Evolutionary conservation across 2,329 filamentous ascomycete genomes (phyloP), one percentile per base, ranked within the genome.

Genomic region (Arthrobotrys conoides): DNA sequence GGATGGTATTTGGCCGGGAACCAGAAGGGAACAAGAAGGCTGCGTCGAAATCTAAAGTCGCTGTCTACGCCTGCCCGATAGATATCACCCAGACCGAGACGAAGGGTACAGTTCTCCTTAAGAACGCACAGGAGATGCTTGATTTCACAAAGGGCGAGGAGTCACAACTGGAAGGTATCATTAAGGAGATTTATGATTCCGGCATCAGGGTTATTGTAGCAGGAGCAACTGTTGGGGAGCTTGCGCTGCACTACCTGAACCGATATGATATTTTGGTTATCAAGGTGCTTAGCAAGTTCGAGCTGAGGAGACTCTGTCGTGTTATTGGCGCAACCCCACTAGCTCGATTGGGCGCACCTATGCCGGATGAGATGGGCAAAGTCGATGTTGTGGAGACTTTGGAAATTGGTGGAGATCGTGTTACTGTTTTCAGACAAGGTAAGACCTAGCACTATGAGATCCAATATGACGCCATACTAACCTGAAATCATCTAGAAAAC

Each of bases 311-410:
- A 83, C 88, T 98, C 83, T 99, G 96, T 88, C 92, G 96, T 80
- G 96, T 99, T 24, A 95, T 98, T 66, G 95, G 95, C 80, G 96
- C 96, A 71, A 97, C 96, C 14, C 96, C 96, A n/a, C 89, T 99
- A 80, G 96, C 96, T 67, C 92, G 96, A 82, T 88, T 99, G 59
- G 96, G 96, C 81, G 96, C 96, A 16, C 96, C 96, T 53, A 99
- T 99, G 96, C 96, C 96, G n/a, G 96, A 99, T 82, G 96, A 99
- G 88, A 98, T 97, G 94, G 96, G 96, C 81, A 92, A 86, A 82
- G 90, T 99, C 80, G 96, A 99, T 84, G 86, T 99, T 72, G 96
- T 99, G 36, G 96, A 99, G 88, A 98, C 96, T 0, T 89, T 96
- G 53, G 96, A 99, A 86, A 98, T 99, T 84, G 96, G 96, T 81